These are phyloP conservation scores for Hygrocybe coccinea DNA, from an alignment of 768 basidiomycete species.

Conservation along the genomic window DNA sequence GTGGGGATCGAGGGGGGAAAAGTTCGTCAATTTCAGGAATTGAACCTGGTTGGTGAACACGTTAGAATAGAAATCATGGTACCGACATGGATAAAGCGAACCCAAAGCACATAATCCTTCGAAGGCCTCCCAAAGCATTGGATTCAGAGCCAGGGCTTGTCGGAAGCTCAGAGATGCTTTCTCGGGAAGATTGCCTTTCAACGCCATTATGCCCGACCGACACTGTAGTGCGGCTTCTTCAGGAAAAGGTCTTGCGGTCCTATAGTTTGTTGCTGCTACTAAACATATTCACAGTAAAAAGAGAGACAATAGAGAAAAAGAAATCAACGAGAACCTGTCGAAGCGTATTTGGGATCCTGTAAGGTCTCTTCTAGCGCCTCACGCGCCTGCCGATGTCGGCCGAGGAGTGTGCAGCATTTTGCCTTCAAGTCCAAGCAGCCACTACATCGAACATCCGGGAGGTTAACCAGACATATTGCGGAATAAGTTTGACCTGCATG, in stretches of 20 bases:
- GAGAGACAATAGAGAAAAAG: conserved; percentile 7
- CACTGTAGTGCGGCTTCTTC: conserved; percentile 72
- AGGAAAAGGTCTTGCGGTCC: conserved; percentile 56
- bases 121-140: conserved; percentile 89
- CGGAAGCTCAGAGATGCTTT: conserved; percentile 68
- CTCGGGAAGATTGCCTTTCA: conserved; percentile 74
- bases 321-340: conserved; percentile 47
- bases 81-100: conserved; percentile 29
- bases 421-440: conserved; percentile 79
- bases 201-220: conserved; percentile 68
- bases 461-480: conserved; percentile 64
- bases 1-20: conserved; percentile 59
- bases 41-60: conserved; percentile 43
- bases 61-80: conserved; percentile 15
- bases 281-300: conserved; percentile 15
- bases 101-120: conserved; percentile 81
- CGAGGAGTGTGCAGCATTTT: conserved; percentile 65
- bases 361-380: conserved; percentile 64
- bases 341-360: conserved; percentile 46
- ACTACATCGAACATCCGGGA: conserved; percentile 57
- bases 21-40: conserved; percentile 68
- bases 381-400: conserved; percentile 71
- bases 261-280: conserved; percentile 53
- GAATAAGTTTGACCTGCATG: conserved; percentile 68
- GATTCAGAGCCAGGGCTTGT: conserved; percentile 66